phyloP scores from a whole-genome alignment of 2,329 filamentous ascomycete genomes.

The Phialophora macrospora region DNA sequence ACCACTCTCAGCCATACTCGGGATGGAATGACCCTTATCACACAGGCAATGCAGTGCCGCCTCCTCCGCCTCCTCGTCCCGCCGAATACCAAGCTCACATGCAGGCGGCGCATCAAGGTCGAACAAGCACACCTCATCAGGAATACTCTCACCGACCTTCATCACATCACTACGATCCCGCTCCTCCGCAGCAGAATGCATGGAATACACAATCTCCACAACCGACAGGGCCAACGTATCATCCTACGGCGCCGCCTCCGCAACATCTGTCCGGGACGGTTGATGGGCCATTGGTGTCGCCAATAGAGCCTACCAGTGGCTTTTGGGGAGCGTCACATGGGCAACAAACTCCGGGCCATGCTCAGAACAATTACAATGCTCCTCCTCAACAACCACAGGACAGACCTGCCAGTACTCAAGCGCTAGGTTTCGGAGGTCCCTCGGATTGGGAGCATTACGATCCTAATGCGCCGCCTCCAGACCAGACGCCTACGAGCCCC shows the following conservation, averaged over 20 bases:
- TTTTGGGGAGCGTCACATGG: constrained; percentile 22
- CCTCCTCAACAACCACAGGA: constrained; percentile 36
- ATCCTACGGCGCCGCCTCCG: constrained; percentile 21
- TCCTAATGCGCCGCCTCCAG: constrained; percentile 23
- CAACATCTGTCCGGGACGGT: constrained; percentile 26
- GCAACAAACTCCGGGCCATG: constrained; percentile 23
- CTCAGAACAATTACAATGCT: constrained; percentile 24
- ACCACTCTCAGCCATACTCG: constrained; percentile 31
- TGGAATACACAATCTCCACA: constrained; percentile 26
- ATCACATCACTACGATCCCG: constrained; percentile 44
- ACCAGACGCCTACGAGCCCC: constrained; percentile 29
- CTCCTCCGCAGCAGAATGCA: constrained; percentile 36
- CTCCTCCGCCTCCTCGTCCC: constrained; percentile 46
- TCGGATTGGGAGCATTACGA: constrained; percentile 55
- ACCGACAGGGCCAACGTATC: constrained; percentile 24
- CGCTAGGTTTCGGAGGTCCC: constrained; percentile 49
- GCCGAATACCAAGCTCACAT: constrained; percentile 45
- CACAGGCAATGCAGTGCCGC: constrained; percentile 28
- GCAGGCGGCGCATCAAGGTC: constrained; percentile 39
- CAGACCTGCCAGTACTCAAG: constrained; percentile 37
- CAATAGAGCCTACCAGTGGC: constrained; percentile 30
- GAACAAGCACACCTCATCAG: constrained; percentile 41
- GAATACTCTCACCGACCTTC: constrained; percentile 43
- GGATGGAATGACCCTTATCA: constrained; percentile 37
- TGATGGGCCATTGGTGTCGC: constrained; percentile 35